These are phyloP conservation scores for Fusarium heterosporum DNA, from an alignment of 2,329 filamentous ascomycete genomes.

Conservation along the genomic window DNA sequence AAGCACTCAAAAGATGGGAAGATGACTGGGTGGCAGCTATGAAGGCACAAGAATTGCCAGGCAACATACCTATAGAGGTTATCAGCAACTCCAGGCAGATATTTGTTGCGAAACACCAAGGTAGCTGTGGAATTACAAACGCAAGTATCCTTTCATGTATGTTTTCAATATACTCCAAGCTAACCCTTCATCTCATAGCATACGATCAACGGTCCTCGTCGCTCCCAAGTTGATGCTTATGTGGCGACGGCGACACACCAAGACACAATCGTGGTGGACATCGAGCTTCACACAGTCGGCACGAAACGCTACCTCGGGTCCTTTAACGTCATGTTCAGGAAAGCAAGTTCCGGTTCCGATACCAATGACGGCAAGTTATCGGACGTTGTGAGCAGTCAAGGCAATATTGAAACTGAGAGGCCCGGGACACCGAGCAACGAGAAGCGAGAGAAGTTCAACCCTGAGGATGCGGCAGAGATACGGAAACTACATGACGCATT, in stretches of 20 bases:
- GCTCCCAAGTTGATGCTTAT: conserved; percentile 44
- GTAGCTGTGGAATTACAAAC: conserved; percentile 31
- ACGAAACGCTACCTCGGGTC: conserved; percentile 40
- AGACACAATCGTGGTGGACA: conserved; percentile 11
- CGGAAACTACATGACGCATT: neutral
- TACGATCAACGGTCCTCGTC: conserved; percentile 42
- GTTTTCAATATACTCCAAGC: neutral
- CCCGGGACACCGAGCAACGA: neutral
- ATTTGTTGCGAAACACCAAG: neutral
- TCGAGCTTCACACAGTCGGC: conserved; percentile 43
- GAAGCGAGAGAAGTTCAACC: neutral
- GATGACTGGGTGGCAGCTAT: neutral
- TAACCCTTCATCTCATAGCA: conserved; percentile 27
- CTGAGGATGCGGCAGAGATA: neutral
- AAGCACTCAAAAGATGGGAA: conserved; percentile 1
- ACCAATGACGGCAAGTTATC: neutral
- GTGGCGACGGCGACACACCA: conserved; percentile 4
- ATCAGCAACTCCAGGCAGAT: neutral
- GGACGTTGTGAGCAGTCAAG: neutral
- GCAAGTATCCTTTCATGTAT: conserved; percentile 21
- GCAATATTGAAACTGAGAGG: neutral
- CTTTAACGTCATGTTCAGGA: conserved; percentile 5
- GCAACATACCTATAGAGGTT: neutral
- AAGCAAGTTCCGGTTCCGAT: neutral
- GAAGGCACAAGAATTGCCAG: neutral